Base-by-base conservation (phyloP, 257 asterid species). In the Lavandula angustifolia region DNA sequence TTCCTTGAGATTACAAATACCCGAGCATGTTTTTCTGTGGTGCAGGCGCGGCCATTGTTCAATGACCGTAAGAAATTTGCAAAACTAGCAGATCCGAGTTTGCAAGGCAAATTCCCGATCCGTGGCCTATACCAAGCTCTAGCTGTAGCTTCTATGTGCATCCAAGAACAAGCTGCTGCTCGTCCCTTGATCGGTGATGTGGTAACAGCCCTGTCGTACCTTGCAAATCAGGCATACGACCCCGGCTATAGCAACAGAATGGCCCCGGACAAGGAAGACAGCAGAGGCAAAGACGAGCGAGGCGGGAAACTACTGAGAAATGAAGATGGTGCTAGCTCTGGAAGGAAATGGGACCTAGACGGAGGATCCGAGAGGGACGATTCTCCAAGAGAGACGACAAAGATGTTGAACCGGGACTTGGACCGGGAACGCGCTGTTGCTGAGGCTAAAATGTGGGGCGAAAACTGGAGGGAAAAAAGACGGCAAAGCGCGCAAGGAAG, bases 401-500 rank as follows among this genome's bases (percentile, higher is more conserved):
- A 76, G 75, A 82, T 73, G 78, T 62, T 88, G 42, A 87, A 84
- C 78, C 76, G 90, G 68, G 98, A 86, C 60, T 62, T 82, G 62
- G 97, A 89, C 42, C 76, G 97, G 67, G 99, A 90, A 77, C 80
- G 99, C 6, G 99, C 99, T 2, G 97, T 90, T 13, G 97, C 99
- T 0, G 99, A 94, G 74, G 99, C 97, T 9, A 94, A 94, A 75
- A 86, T 90, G 99, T 94, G 99, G 99, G 99, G 99, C 3, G 97
- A 92, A 37, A 92, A 92, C 68, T 87, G 88, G 96, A 76, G 97
- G 27, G 94, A 92, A 47, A 86, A 92, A 64, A 80, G 94, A 54
- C 79, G 90, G 13, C 96, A 92, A 66, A 84, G 66, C 68, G 89
- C 79, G 29, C 81, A 74, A 53, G 88, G 90, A 47, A 81, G 82